Percentiles rank a stretch among this genome's conserved stretches.
phyloP scores from a whole-genome alignment of 495 filamentous ascomycete species.

The Hyaloscypha hepaticicola region DNA sequence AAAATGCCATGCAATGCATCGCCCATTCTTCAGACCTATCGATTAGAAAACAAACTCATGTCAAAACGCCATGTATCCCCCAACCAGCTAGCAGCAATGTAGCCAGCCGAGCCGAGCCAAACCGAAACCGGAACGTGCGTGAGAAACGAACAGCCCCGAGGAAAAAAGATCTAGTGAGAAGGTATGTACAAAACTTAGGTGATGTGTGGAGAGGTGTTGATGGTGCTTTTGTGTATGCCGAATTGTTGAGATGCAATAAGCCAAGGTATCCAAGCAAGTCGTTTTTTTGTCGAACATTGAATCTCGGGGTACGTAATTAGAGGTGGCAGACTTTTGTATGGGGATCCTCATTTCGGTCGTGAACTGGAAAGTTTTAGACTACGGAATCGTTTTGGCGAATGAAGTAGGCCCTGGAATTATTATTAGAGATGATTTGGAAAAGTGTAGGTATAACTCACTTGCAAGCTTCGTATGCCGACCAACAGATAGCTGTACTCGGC shows the following conservation, averaged over 20 bases:
- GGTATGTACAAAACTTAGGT: slow-evolving; percentile 27
- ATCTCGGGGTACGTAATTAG: background rate
- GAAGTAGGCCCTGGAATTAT: slow-evolving; percentile 50
- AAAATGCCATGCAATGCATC: background rate
- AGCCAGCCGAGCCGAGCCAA: background rate
- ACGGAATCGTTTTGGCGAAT: slow-evolving; percentile 46
- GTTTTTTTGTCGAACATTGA: no score
- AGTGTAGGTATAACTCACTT: slow-evolving; percentile 42
- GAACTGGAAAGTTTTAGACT: slow-evolving; percentile 10
- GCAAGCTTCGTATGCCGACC: slow-evolving; percentile 68
- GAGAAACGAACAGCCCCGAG: slow-evolving; percentile 6
- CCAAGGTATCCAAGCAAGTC: background rate
- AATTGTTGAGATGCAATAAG: background rate
- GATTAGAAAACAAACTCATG: background rate
- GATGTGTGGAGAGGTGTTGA: background rate
- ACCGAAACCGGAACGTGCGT: background rate
- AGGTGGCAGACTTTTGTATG: background rate
- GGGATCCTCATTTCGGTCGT: slow-evolving; percentile 5
- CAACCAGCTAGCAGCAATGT: background rate
- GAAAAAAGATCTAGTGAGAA: slow-evolving; percentile 21
- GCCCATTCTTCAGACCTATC: background rate
- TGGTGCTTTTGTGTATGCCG: background rate
- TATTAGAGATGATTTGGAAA: slow-evolving; percentile 20
- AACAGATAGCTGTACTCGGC: slow-evolving; percentile 98
- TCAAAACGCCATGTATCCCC: background rate